These are phyloP conservation scores for Tricharina praecox DNA, from an alignment of 495 filamentous ascomycete species.

Conservation along the genomic window DNA sequence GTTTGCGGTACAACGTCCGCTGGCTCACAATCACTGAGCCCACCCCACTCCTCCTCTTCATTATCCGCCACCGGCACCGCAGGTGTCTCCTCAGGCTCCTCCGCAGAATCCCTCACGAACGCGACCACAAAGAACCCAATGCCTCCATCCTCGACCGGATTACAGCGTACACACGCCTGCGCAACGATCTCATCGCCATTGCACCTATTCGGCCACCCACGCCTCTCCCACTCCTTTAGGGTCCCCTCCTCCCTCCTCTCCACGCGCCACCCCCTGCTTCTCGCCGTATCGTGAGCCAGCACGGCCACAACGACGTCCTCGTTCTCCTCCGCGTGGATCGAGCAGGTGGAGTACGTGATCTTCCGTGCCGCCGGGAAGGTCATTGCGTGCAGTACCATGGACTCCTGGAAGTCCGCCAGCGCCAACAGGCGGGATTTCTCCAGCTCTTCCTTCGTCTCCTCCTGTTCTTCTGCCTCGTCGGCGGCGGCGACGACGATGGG, in stretches of 20 bases:
- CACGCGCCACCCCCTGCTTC: conserved; percentile 56
- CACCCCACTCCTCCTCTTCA: neutral
- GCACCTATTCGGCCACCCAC: conserved; percentile 39
- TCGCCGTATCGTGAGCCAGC: conserved; percentile 46
- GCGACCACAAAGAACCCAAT: conserved; percentile 59
- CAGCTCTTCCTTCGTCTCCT: conserved; percentile 33
- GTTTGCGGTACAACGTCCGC: neutral
- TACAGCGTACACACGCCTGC: conserved; percentile 65
- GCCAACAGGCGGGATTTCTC: conserved; percentile 46
- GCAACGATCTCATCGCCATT: conserved; percentile 37
- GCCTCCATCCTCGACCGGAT: conserved; percentile 61
- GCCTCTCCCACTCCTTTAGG: conserved; percentile 44
- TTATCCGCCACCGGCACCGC: neutral
- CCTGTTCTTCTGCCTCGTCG: conserved; percentile 22
- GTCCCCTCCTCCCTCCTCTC: conserved; percentile 48
- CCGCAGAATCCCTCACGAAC: conserved; percentile 36
- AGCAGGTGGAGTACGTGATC: conserved; percentile 88
- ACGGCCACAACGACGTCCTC: conserved; percentile 63
- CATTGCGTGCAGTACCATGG: conserved; percentile 66
- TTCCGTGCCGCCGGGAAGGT: conserved; percentile 56
- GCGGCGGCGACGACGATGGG: conserved; percentile 5
- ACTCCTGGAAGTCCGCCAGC: conserved; percentile 59
- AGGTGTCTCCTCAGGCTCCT: conserved; percentile 4
- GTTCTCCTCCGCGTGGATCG: conserved; percentile 70
- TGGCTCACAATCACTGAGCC: neutral